Evolutionary conservation across 2,329 filamentous ascomycete genomes (phyloP).

Genomic region (Colletotrichum sp.): DNA sequence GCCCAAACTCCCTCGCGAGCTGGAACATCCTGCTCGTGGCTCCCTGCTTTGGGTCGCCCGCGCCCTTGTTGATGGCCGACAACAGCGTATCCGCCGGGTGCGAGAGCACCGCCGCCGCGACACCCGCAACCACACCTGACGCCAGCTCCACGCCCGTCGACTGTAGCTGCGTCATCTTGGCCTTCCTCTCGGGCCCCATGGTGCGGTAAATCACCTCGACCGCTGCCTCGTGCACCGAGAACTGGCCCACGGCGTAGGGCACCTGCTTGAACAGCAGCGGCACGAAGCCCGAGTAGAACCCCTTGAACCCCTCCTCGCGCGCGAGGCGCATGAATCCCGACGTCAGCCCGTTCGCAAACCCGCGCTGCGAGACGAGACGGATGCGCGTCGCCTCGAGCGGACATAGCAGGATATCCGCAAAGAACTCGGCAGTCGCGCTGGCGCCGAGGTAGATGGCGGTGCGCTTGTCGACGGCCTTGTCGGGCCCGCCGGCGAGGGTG

Average conservation of each 20-base stretch:
- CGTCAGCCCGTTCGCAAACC: slow-evolving; percentile 75
- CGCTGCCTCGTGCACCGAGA: slow-evolving; percentile 91
- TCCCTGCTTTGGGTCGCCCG: slow-evolving; percentile 52
- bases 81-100: slow-evolving; percentile 79
- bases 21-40: slow-evolving; percentile 57
- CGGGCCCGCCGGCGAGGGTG: slow-evolving; percentile 63
- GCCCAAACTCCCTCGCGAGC: slow-evolving; percentile 56
- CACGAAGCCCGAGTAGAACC: slow-evolving; percentile 91
- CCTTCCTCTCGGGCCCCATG: slow-evolving; percentile 72
- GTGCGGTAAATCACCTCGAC: slow-evolving; percentile 75
- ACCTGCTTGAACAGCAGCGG: slow-evolving; percentile 89
- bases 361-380: slow-evolving; percentile 82
- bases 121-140: slow-evolving; percentile 86
- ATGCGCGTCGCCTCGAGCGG: slow-evolving; percentile 84
- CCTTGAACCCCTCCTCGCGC: slow-evolving; percentile 76
- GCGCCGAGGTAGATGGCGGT: slow-evolving; percentile 75
- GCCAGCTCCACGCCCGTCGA: slow-evolving; percentile 86
- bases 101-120: slow-evolving; percentile 86
- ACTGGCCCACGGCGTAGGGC: slow-evolving; percentile 93
- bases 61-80: slow-evolving; percentile 62
- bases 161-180: slow-evolving; percentile 69
- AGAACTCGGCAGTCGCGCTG: slow-evolving; percentile 72
- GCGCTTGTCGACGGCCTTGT: slow-evolving; percentile 47
- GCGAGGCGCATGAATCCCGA: slow-evolving; percentile 78
- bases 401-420: slow-evolving; percentile 83